Conservation (phyloP, 257 asterid genomes). For the Cordia subcordata region DNA sequence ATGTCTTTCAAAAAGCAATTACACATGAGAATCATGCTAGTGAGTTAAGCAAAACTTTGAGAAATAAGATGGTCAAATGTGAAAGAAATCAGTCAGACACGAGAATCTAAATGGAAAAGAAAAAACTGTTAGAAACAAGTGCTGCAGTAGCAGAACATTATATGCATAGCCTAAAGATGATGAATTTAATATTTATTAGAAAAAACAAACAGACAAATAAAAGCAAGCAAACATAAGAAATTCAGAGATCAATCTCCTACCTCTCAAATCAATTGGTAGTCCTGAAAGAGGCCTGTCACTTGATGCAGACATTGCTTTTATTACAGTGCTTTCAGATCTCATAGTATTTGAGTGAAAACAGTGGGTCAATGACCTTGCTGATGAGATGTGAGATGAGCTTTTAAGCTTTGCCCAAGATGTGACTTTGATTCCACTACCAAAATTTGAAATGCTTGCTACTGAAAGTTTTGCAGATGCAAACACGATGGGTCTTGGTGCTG, state of each 20-base stretch:
- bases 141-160: no score
- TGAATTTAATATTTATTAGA: not conserved
- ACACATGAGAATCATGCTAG: no score
- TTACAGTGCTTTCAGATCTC: slow-evolving; percentile 30
- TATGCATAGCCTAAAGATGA: not conserved
- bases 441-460: slow-evolving; percentile 40
- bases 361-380: slow-evolving; percentile 29
- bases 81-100: no score
- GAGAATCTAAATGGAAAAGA: no score
- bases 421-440: slow-evolving; percentile 39
- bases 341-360: slow-evolving; percentile 16
- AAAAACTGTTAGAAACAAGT: no score
- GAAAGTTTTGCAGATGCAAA: slow-evolving; percentile 35
- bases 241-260: slow-evolving; percentile 21
- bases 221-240: not conserved
- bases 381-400: slow-evolving; percentile 40
- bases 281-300: slow-evolving; percentile 71
- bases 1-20: no score
- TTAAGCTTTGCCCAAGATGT: slow-evolving; percentile 37
- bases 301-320: slow-evolving; percentile 62
- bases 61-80: no score
- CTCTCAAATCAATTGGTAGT: slow-evolving; percentile 81
- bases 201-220: not conserved
- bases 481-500: slow-evolving; percentile 25
- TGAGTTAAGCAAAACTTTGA: no score